Evolutionary conservation across 345 rosid genomes (phyloP).

Genomic region (Atalantia buxifolia): DNA sequence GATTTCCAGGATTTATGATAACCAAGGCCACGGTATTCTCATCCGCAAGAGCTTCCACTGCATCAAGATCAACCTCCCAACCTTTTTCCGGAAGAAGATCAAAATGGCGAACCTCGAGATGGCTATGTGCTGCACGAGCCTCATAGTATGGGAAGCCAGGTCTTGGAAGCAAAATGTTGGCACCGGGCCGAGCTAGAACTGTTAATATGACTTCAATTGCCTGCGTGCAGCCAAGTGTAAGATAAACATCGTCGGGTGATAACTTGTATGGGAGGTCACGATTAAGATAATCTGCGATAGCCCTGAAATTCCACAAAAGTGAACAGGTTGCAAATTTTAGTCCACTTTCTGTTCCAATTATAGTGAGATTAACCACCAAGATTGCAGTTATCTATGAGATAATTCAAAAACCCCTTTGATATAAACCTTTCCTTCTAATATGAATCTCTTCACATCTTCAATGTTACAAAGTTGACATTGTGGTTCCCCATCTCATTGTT

Average conservation of each 20-base stretch:
- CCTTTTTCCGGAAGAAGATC: slow-evolving; percentile 62
- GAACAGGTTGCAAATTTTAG: too few species aligned
- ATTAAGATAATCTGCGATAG: slow-evolving; percentile 57
- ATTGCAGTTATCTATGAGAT: too few species aligned
- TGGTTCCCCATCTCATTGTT: too few species aligned
- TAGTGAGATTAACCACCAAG: too few species aligned
- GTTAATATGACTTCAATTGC: slow-evolving; percentile 47
- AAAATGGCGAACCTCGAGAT: slow-evolving; percentile 56
- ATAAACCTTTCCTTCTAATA: too few species aligned
- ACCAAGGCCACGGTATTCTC: slow-evolving; percentile 65
- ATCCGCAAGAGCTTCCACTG: slow-evolving; percentile 56
- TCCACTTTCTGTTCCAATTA: neutral
- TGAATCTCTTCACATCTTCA: too few species aligned
- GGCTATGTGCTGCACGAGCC: slow-evolving; percentile 32
- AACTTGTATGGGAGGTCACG: slow-evolving; percentile 55
- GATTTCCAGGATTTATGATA: slow-evolving; percentile 62
- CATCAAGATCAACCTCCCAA: slow-evolving; percentile 67
- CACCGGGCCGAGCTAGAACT: slow-evolving; percentile 53
- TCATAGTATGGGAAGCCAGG: slow-evolving; percentile 61
- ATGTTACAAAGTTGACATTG: too few species aligned
- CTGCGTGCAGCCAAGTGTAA: slow-evolving; percentile 64
- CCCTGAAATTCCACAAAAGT: slow-evolving; percentile 28
- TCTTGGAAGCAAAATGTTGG: slow-evolving; percentile 65
- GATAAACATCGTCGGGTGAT: slow-evolving; percentile 42
- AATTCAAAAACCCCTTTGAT: too few species aligned